Percentiles rank a stretch among this genome's conserved stretches.
Conservation (phyloP, 2,329 filamentous ascomycete species). For the Pleomassaria siparia region DNA sequence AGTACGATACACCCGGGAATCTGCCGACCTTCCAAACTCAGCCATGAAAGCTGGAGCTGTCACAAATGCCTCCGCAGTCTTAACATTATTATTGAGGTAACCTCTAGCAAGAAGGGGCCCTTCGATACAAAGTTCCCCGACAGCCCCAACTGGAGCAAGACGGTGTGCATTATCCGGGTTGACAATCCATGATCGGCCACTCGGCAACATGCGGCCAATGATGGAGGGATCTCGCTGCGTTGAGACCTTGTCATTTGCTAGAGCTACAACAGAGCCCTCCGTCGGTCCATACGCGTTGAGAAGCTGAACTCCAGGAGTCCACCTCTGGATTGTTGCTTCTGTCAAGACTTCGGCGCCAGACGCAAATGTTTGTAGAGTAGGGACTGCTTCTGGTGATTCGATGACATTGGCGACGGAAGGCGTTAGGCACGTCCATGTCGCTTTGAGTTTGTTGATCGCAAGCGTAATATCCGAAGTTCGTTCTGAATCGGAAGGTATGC, state of each 20-base stretch:
- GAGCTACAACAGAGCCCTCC: slow-evolving; percentile 28
- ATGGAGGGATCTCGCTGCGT: slow-evolving; percentile 21
- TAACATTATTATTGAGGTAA: slow-evolving; percentile 30
- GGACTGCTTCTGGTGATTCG: slow-evolving; percentile 31
- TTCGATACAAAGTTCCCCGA: slow-evolving; percentile 36
- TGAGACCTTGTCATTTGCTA: slow-evolving; percentile 28
- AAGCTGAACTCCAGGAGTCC: slow-evolving; percentile 24
- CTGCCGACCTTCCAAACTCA: slow-evolving; percentile 7
- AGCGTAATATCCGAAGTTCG: slow-evolving; percentile 48
- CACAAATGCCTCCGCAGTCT: slow-evolving; percentile 30
- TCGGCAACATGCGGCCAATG: slow-evolving; percentile 27
- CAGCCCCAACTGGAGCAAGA: slow-evolving; percentile 33
- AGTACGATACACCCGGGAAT: slow-evolving; percentile 32
- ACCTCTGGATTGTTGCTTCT: slow-evolving; percentile 28
- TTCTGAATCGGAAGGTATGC: slow-evolving; percentile 42
- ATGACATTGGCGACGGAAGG: slow-evolving; percentile 40
- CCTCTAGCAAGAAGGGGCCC: slow-evolving; percentile 33
- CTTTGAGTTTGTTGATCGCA: slow-evolving; percentile 29
- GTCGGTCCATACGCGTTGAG: slow-evolving; percentile 35
- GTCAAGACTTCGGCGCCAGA: slow-evolving; percentile 33
- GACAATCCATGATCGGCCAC: slow-evolving; percentile 32
- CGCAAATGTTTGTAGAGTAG: slow-evolving; percentile 43
- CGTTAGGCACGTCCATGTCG: slow-evolving; percentile 37
- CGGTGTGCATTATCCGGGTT: slow-evolving; percentile 25
- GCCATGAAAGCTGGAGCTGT: slow-evolving; percentile 27